Conservation (phyloP, 2,329 filamentous ascomycete species). For the Aspergillus puulaauensis region DNA sequence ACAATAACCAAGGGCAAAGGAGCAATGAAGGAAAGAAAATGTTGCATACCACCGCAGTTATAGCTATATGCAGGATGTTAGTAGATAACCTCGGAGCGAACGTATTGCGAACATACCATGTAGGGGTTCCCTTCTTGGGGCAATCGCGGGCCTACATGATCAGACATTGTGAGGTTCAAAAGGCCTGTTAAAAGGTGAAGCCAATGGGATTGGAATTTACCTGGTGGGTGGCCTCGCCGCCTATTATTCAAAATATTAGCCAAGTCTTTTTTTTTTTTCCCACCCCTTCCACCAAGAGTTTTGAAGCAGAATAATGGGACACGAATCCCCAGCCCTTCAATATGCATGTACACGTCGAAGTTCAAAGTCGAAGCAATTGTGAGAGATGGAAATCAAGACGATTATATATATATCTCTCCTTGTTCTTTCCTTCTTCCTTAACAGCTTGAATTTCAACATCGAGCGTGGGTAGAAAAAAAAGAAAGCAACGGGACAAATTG, state of each 20-base stretch:
- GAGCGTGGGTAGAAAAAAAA: not conserved
- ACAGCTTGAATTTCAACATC: constrained; percentile 2
- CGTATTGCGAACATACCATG: constrained; percentile 61
- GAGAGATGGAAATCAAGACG: not conserved
- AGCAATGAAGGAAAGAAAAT: constrained; percentile 7
- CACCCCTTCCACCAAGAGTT: not conserved
- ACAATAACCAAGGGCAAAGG: not conserved
- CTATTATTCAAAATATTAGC: constrained; percentile 42
- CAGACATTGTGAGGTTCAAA: constrained; percentile 20
- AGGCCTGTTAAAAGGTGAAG: not conserved
- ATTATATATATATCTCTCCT: not conserved
- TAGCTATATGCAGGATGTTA: constrained; percentile 55
- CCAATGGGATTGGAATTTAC: constrained; percentile 47
- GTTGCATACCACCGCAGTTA: constrained; percentile 71
- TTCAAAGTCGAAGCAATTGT: constrained; percentile 1
- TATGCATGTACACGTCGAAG: not conserved
- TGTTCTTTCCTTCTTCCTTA: not conserved
- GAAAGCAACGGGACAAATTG: not conserved
- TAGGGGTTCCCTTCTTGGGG: constrained; percentile 78
- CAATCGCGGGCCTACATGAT: constrained; percentile 71
- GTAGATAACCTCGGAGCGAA: not conserved
- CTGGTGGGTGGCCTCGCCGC: constrained; percentile 73
- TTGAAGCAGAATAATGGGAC: not conserved
- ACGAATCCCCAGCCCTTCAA: not conserved
- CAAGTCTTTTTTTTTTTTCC: not conserved